These are phyloP conservation scores for Anaeromyces robustus DNA, from an alignment of 192 early-diverging fungal species.

Conservation along the genomic window DNA sequence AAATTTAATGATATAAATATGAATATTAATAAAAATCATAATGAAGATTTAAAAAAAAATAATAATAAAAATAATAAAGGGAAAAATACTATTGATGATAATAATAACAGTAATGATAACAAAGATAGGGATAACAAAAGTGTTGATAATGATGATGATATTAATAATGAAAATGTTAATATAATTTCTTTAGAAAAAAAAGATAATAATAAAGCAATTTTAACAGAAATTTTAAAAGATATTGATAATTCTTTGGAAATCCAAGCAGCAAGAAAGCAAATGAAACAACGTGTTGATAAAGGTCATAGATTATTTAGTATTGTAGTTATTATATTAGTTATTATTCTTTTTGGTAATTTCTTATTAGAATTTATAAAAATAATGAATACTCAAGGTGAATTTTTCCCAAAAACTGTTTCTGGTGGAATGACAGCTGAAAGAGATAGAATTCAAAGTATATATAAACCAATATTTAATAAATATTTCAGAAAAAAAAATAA, in stretches of 20 bases:
- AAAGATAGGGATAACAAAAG: no score
- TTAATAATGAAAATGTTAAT: background rate
- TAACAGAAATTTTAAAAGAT: background rate
- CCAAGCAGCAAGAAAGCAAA: background rate
- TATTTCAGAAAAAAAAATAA: background rate
- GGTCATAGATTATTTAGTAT: background rate
- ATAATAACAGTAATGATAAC: no score
- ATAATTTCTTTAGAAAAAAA: background rate
- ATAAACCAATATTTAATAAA: background rate
- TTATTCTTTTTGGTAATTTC: background rate
- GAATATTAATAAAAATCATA: background rate
- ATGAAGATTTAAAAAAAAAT: no score
- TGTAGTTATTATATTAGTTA: background rate
- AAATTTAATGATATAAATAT: background rate
- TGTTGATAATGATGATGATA: background rate
- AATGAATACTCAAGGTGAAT: background rate
- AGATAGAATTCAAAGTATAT: background rate
- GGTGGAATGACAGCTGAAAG: background rate
- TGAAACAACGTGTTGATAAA: background rate
- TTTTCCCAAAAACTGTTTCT: background rate
- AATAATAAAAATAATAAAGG: no score
- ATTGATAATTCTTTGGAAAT: background rate
- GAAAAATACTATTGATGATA: no score
- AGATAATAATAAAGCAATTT: background rate
- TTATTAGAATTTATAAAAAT: background rate